phyloP scores from a whole-genome alignment of 441 rosid genomes.

The Adansonia madagascariensis region DNA sequence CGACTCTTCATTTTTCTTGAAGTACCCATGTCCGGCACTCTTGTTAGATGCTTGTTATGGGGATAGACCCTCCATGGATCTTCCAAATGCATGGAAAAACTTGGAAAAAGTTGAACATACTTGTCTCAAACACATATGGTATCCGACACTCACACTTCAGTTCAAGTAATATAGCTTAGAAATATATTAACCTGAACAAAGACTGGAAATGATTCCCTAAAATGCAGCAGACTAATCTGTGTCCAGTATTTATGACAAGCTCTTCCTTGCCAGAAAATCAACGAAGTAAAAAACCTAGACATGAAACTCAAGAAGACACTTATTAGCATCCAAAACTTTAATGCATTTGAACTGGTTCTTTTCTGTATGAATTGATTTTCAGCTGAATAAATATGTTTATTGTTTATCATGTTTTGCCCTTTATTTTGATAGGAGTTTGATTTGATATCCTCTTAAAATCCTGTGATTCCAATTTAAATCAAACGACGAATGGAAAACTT shows the following conservation, averaged over 20 bases:
- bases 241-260: not conserved
- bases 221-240: not conserved
- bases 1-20: not conserved
- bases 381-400: not conserved
- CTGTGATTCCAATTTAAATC: not conserved
- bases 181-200: not conserved
- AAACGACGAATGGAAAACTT: not conserved
- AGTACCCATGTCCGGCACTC: not conserved
- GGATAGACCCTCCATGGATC: not conserved
- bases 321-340: too few species aligned
- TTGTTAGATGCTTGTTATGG: not conserved
- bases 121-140: not conserved
- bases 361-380: too few species aligned
- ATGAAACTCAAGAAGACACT: too few species aligned
- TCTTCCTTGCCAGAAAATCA: not conserved
- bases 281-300: too few species aligned
- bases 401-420: not conserved
- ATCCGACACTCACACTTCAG: too few species aligned
- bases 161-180: not conserved
- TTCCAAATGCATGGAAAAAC: not conserved
- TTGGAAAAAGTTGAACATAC: constrained; percentile 10
- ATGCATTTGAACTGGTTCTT: not conserved
- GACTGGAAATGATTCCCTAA: not conserved
- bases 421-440: not conserved
- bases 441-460: not conserved